Evolutionary conservation across 2,329 filamentous ascomycete species (phyloP).

Genomic region (Leptoxyphium fumago): DNA sequence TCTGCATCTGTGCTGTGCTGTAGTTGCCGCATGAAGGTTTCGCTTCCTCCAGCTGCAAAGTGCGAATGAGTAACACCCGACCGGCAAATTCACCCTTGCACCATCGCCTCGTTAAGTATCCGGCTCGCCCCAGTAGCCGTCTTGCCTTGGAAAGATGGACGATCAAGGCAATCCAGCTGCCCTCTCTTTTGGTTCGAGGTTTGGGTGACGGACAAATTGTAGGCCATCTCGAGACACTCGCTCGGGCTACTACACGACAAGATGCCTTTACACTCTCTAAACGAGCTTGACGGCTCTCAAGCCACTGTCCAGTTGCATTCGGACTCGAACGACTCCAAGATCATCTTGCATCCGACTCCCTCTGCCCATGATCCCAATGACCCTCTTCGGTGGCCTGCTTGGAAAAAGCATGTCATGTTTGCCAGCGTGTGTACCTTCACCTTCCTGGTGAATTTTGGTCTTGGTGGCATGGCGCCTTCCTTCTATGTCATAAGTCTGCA

Average conservation of each 20-base stretch:
- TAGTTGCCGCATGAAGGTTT: too few species aligned
- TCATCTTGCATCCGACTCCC: slow-evolving; percentile 35
- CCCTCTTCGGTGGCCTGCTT: slow-evolving; percentile 33
- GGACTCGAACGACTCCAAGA: slow-evolving; percentile 6
- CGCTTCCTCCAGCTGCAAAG: too few species aligned
- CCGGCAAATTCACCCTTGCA: too few species aligned
- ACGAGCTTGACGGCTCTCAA: slow-evolving; percentile 24
- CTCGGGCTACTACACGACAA: background rate
- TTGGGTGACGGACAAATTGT: slow-evolving; percentile 9
- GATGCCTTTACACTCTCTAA: slow-evolving; percentile 21
- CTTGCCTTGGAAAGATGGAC: background rate
- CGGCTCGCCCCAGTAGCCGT: too few species aligned
- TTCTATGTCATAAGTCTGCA: slow-evolving; percentile 30
- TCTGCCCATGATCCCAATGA: slow-evolving; percentile 32
- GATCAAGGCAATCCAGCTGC: background rate
- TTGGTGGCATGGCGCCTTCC: slow-evolving; percentile 30
- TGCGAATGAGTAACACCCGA: too few species aligned
- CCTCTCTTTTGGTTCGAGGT: slow-evolving; percentile 7
- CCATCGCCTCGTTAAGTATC: too few species aligned
- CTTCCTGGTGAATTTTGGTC: slow-evolving; percentile 32
- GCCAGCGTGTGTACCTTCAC: slow-evolving; percentile 31
- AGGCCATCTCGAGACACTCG: background rate
- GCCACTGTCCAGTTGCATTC: slow-evolving; percentile 24
- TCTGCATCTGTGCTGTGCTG: too few species aligned
- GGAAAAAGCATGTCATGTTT: slow-evolving; percentile 34